Percentiles rank a stretch among this genome's conserved stretches.
Conservation (phyloP, 106 monocot genomes). For the Platanthera guangdongensis region DNA sequence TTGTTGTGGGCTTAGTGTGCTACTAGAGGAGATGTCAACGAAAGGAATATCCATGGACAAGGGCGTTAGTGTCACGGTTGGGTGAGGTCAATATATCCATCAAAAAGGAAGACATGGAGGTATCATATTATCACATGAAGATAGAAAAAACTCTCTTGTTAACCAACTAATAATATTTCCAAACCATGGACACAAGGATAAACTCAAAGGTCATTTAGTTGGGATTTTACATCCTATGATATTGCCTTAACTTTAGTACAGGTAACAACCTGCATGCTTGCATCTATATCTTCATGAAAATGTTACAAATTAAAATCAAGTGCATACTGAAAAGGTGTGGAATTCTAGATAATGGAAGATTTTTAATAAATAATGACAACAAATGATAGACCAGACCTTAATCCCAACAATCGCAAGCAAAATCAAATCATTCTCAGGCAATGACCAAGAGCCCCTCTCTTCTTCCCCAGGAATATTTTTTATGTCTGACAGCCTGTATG, state of each 20-base stretch:
- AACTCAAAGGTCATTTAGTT: not conserved
- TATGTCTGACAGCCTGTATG: constrained; percentile 47
- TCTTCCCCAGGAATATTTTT: constrained; percentile 62
- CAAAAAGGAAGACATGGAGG: not conserved
- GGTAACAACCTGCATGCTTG: not conserved
- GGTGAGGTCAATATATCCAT: not conserved
- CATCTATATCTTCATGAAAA: not conserved
- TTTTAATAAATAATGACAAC: not conserved
- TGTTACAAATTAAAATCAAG: no score
- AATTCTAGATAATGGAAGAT: no score
- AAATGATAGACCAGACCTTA: constrained; percentile 44
- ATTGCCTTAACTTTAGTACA: not conserved
- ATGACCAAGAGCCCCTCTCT: constrained; percentile 39
- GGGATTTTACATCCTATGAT: not conserved
- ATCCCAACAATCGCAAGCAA: constrained; percentile 79
- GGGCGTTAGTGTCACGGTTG: no score
- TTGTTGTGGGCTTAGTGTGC: no score
- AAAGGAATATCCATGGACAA: no score
- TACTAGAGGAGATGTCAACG: no score
- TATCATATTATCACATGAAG: not conserved
- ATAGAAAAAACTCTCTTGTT: not conserved
- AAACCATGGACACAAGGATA: not conserved
- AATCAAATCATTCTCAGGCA: constrained; percentile 77
- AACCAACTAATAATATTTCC: not conserved
- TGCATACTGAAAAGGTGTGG: no score